These are phyloP conservation scores for Rhododendron ovatum DNA, from an alignment of 148 eudicot genomes.

Conservation along the genomic window DNA sequence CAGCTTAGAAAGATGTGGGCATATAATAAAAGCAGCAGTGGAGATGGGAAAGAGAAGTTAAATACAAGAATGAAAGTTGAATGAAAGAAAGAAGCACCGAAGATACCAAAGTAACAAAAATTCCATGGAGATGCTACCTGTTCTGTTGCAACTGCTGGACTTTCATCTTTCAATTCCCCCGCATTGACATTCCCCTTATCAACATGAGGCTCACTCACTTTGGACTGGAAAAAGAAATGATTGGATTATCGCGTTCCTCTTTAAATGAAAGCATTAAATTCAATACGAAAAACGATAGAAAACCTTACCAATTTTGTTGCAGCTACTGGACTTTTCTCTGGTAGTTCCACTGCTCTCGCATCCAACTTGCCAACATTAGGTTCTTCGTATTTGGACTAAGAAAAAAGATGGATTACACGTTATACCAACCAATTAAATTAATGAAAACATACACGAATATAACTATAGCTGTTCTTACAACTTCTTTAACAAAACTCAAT, in stretches of 20 bases:
- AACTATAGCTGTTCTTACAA: background rate
- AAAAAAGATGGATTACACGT: background rate
- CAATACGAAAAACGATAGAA: background rate
- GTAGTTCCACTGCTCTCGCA: background rate
- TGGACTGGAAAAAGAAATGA: background rate
- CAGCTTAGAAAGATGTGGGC: background rate
- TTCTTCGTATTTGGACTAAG: background rate
- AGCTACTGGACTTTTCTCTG: background rate
- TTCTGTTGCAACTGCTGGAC: conserved; percentile 1
- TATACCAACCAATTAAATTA: background rate
- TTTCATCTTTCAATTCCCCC: background rate
- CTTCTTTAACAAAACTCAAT: background rate
- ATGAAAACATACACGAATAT: background rate
- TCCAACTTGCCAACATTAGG: background rate
- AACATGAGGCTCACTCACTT: background rate
- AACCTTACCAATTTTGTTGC: conserved; percentile 1
- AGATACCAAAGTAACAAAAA: background rate
- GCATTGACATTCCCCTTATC: background rate
- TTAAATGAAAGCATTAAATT: background rate
- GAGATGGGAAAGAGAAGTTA: background rate
- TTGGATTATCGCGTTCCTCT: background rate
- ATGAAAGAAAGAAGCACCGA: background rate
- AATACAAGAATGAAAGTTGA: background rate
- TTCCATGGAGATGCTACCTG: background rate
- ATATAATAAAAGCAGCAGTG: background rate